Evolutionary conservation across 805 yeast genomes (phyloP), one percentile per base, ranked within the genome.

Genomic region (Saturnispora halmiae): DNA sequence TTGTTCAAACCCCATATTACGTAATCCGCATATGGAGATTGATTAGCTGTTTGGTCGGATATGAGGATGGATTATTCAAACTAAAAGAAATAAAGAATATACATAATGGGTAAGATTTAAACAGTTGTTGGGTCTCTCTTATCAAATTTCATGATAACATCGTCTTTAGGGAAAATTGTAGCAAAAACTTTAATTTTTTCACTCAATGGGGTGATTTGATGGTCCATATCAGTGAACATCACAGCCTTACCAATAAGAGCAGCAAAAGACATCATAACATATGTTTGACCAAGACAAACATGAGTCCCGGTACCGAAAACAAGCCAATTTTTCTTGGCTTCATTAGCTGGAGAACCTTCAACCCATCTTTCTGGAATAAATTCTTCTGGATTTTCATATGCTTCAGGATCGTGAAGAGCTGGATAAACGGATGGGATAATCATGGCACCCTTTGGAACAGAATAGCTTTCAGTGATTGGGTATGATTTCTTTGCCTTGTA

Each of bases 281-380:
- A 92, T 46, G 78, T 83, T 69, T 87, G 94, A 51, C 98, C 98
- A 47, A 92, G 67, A 66, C 98, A 92, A 42, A 83, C 87, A 60
- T 92, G 98, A 10, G 96, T 90, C 42, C 98, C 98, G 34, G 94
- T 79, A 48, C 98, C 98, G 53, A 92, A 92, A 9, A 90, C 96
- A 49, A 92, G 74, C 95, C 96, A 92, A 68, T 88, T 88, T 62
- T 82, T 82, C 60, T 79, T 80, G 31, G 81, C 81, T 65, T 75
- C 75, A 55, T 71, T 74, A 15, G 90, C 94, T 37, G 75, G 66
- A 6, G 92, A 72, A 39, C 87, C 88, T 55, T 73, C 82, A 20
- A 57, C 70, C 97, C 97, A 92, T 69, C 98, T 81, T 58, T 92
- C 98, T 37, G 98, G 98, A 47, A 83, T 78, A 58, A 87, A 92